Percentiles rank a stretch among this genome's conserved stretches.
These are phyloP conservation scores for Backusella luteola DNA, from an alignment of 192 early-diverging fungal species.

Conservation along the genomic window DNA sequence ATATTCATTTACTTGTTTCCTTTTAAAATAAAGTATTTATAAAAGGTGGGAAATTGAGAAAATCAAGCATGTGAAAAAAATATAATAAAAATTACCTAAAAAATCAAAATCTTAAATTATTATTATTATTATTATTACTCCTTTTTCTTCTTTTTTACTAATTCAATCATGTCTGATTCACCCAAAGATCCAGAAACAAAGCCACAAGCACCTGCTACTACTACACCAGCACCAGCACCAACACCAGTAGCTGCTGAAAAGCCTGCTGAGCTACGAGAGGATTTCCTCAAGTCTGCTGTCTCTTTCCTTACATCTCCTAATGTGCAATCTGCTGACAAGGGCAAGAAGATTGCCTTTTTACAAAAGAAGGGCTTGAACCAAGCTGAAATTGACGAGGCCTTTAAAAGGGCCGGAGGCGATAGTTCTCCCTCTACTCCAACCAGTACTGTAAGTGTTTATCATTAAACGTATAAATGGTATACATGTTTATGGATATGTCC, in stretches of 20 bases:
- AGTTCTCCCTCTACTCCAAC: not conserved
- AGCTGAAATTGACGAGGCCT: constrained; percentile 70
- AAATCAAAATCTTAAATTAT: not conserved
- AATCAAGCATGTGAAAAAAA: not conserved
- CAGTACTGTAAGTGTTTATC: not conserved
- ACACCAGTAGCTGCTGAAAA: not conserved
- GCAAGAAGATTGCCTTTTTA: constrained; percentile 75
- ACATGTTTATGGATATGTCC: too few species aligned
- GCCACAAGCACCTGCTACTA: not conserved
- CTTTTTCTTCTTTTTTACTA: not conserved
- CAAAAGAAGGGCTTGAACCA: constrained; percentile 71
- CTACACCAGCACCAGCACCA: too few species aligned
- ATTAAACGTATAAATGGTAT: not conserved
- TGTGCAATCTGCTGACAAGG: constrained; percentile 66
- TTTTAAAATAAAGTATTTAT: not conserved
- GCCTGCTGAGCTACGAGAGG: constrained; percentile 45
- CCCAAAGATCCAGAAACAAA: not conserved
- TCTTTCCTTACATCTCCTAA: constrained; percentile 76
- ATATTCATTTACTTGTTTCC: too few species aligned
- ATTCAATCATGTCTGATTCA: not conserved
- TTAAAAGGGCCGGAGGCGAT: constrained; percentile 29
- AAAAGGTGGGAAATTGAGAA: not conserved
- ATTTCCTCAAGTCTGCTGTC: constrained; percentile 57
- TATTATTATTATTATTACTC: not conserved
- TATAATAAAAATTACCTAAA: constrained; percentile 1